A percentile compares a stretch with the other conserved stretches of the same genome.
Conservation (phyloP, 768 basidiomycete genomes). For the Mycena venus region DNA sequence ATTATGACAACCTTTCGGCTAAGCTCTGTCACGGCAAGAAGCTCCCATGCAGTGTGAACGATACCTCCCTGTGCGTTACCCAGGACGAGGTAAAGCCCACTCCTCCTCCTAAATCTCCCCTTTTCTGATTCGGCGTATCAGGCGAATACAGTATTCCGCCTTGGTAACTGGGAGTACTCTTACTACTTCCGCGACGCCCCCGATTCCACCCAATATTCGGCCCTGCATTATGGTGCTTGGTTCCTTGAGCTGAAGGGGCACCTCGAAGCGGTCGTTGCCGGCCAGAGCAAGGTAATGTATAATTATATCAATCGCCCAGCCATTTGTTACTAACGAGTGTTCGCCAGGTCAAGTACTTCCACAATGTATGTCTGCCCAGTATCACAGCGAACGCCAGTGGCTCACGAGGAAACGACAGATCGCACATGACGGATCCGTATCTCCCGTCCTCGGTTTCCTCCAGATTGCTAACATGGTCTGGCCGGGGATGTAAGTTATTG, state of each 20-base stretch:
- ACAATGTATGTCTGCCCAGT: constrained; percentile 50
- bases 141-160: constrained; percentile 66
- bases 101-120: neutral
- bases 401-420: constrained; percentile 40
- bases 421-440: constrained; percentile 65
- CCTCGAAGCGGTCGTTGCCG: constrained; percentile 52
- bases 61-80: constrained; percentile 57
- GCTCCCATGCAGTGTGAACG: constrained; percentile 61
- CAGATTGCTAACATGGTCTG: constrained; percentile 66
- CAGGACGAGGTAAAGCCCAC: constrained; percentile 51
- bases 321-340: constrained; percentile 24
- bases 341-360: constrained; percentile 54
- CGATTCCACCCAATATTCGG: constrained; percentile 56
- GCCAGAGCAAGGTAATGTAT: constrained; percentile 47
- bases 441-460: constrained; percentile 62
- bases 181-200: constrained; percentile 64
- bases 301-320: neutral
- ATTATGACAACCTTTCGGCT: constrained; percentile 66
- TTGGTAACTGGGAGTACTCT: constrained; percentile 74
- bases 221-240: constrained; percentile 62
- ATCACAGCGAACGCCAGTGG: neutral
- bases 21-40: constrained; percentile 63
- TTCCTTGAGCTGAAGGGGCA: constrained; percentile 59
- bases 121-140: constrained; percentile 23
- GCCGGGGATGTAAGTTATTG: constrained; percentile 60